Base-by-base conservation (phyloP, 2,329 filamentous ascomycete genomes). In the Coniochaeta hoffmannii region DNA sequence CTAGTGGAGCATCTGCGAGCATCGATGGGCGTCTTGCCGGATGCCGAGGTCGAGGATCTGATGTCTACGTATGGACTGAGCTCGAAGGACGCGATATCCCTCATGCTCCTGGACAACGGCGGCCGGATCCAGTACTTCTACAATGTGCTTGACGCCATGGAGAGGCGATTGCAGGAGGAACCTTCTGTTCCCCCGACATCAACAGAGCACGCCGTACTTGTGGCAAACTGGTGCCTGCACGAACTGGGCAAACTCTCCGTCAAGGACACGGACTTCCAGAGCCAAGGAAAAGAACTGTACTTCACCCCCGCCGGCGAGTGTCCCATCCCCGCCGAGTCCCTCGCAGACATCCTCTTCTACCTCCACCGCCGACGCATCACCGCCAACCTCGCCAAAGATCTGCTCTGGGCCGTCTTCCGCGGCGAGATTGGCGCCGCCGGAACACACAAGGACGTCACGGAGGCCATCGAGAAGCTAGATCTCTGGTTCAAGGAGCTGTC, bases 51-150 rank as follows among this genome's bases (percentile, higher is more conserved):
- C 2, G 73, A 82, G 32, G 76, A 80, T 34, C 75, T 96, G 2
- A 78, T 84, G 1, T 62, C 73, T 1, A 70, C 78, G 2, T 91
- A 89, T 63, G 83, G 83, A 0, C 74, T 99, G 12, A 88, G 86
- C 0, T 68, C 83, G 8, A 94, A 94, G 66, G 94, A 99, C 65
- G 92, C 93, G 1, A 81, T 89, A 60, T 88, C 91, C 0, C 75
- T 99, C 32, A 78, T 92, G 50, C 79, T 82, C 8, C 75, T 96
- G 1, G 89, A 97, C 59, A 82, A 87, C 55, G 92, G 92, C 8
- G 85, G 85, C 8, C 81, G 92, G 41, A 73, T 94, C 4, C 86
- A 96, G 61, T 97, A 92, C 69, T 95, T 91, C 65, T 86, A 88
- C 65, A 78, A 82, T 26, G 81, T 90, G 0, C 75, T 89, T 1